These are phyloP conservation scores for Uromyces viciae-fabae DNA, from an alignment of 1,284 basidiomycete genomes.

Conservation along the genomic window DNA sequence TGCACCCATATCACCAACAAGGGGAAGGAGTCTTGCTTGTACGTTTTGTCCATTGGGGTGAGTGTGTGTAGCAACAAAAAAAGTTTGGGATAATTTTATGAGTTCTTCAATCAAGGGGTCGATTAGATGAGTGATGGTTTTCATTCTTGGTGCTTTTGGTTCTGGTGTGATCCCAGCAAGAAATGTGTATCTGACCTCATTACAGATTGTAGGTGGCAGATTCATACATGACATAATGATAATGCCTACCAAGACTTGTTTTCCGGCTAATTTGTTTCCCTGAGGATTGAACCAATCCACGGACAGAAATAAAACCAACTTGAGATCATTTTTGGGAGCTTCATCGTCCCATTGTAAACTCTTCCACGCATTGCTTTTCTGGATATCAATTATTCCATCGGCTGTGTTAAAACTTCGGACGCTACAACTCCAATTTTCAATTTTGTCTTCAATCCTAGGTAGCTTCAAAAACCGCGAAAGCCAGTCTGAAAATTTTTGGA, in stretches of 20 bases:
- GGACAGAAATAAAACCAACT: conserved; percentile 7
- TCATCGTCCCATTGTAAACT: not conserved
- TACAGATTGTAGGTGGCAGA: not conserved
- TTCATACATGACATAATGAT: conserved; percentile 17
- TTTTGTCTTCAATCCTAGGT: not conserved
- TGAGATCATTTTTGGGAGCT: not conserved
- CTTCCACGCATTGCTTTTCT: not conserved
- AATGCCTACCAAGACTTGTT: conserved; percentile 8
- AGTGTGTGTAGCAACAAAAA: not conserved
- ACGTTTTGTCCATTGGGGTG: not conserved
- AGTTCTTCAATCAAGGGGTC: conserved; percentile 8
- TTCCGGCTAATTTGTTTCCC: conserved; percentile 22
- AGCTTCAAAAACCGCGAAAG: not conserved
- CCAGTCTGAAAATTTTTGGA: not conserved
- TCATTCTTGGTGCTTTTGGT: conserved; percentile 1
- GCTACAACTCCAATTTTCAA: not conserved
- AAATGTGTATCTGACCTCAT: not conserved
- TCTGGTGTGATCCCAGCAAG: conserved; percentile 14
- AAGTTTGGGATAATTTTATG: not conserved
- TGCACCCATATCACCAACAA: conserved; percentile 24
- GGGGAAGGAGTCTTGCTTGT: not conserved
- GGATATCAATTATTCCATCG: not conserved
- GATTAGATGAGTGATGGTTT: conserved; percentile 1
- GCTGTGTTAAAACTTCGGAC: not conserved
- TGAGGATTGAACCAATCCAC: conserved; percentile 30